Conservation (phyloP, 2,329 filamentous ascomycete genomes). For the Harringtonia lauricola region DNA sequence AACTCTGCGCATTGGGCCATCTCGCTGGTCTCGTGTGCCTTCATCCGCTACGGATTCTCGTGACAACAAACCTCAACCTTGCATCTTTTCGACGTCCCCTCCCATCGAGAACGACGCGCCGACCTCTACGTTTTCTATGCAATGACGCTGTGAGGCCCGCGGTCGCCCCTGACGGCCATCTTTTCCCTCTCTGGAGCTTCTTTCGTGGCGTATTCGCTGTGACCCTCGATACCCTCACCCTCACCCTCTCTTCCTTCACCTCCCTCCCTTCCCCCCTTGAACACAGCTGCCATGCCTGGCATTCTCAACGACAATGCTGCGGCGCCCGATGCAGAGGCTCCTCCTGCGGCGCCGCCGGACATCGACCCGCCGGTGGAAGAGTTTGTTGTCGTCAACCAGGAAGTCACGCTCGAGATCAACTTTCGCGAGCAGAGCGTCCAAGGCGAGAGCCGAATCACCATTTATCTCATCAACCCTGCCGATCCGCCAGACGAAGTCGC, state of each 20-base stretch:
- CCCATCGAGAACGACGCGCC: no score
- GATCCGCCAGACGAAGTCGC: slow-evolving; percentile 43
- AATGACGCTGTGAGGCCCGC: no score
- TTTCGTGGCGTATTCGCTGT: no score
- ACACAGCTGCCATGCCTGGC: slow-evolving; percentile 15
- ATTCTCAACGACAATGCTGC: slow-evolving; percentile 8
- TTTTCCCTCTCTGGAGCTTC: no score
- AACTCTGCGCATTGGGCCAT: no score
- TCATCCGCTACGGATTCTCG: no score
- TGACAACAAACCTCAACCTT: no score
- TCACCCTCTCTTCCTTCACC: neutral
- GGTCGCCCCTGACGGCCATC: no score
- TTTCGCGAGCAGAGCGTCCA: slow-evolving; percentile 64
- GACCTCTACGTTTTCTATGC: no score
- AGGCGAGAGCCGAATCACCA: slow-evolving; percentile 71
- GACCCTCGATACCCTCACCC: no score
- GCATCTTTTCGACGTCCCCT: no score
- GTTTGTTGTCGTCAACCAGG: slow-evolving; percentile 63
- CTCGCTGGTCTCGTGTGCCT: no score
- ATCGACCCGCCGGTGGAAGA: slow-evolving; percentile 12
- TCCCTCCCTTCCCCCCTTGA: neutral
- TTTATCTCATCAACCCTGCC: slow-evolving; percentile 50
- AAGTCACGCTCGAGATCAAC: slow-evolving; percentile 81
- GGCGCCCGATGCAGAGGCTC: neutral
- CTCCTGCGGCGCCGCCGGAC: slow-evolving; percentile 7